Conservation (phyloP, 23 red algal species). For the Chondrus crispus region DNA sequence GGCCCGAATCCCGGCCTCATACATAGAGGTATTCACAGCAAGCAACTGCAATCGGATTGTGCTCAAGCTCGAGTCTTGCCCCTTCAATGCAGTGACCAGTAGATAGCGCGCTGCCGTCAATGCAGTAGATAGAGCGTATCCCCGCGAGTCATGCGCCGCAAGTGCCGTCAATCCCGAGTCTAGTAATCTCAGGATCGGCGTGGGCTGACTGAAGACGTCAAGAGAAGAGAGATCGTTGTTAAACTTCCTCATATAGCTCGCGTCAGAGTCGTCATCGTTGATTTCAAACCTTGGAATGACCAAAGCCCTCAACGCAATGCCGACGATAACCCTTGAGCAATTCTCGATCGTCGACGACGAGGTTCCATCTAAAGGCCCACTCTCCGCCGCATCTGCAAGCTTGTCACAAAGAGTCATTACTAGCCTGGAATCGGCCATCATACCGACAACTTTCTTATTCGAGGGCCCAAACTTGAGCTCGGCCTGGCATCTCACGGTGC, state of each 20-base stretch:
- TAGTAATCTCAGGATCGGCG: slow-evolving; percentile 51
- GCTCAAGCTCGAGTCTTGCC: slow-evolving; percentile 66
- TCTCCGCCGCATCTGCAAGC: slow-evolving; percentile 38
- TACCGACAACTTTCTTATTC: slow-evolving; percentile 69
- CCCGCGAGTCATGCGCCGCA: slow-evolving; percentile 23
- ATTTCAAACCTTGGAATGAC: slow-evolving; percentile 68
- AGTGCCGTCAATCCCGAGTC: slow-evolving; percentile 65
- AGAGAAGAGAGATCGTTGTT: slow-evolving; percentile 53
- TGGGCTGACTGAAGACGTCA: slow-evolving; percentile 56
- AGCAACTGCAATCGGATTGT: slow-evolving; percentile 63
- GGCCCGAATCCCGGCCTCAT: slow-evolving; percentile 63
- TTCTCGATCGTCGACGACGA: slow-evolving; percentile 72
- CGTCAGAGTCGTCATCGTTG: slow-evolving; percentile 38
- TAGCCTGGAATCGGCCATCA: slow-evolving; percentile 66
- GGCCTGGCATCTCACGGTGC: slow-evolving; percentile 65
- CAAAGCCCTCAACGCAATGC: slow-evolving; percentile 63
- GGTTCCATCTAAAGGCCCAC: slow-evolving; percentile 41
- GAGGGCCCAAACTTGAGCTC: slow-evolving; percentile 81
- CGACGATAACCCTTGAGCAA: slow-evolving; percentile 65
- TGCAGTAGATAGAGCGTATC: slow-evolving; percentile 70
- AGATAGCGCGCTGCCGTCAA: slow-evolving; percentile 71
- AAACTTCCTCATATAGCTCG: slow-evolving; percentile 60
- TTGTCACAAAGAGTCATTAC: slow-evolving; percentile 52
- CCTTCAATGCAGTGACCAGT: slow-evolving; percentile 59
- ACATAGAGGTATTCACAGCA: slow-evolving; percentile 49